Base-by-base conservation (phyloP, 2,329 filamentous ascomycete genomes). In the Penicillium sp. region DNA sequence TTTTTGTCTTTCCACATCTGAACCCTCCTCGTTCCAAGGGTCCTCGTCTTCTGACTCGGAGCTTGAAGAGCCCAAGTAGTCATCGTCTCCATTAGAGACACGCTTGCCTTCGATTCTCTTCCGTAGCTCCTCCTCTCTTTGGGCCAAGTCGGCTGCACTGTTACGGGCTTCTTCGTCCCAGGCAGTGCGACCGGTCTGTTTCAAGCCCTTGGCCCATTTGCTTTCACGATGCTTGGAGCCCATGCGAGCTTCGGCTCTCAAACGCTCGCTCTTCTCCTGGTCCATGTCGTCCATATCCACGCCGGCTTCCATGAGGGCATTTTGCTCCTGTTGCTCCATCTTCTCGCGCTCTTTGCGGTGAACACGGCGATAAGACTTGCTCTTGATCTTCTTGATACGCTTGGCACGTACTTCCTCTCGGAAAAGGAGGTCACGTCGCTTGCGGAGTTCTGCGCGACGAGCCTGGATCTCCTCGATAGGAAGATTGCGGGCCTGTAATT, bases 361-460 rank as follows among this genome's bases (percentile, higher is more conserved):
- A 15, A 97, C 89, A 45, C 93, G 88, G 55, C 93, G 90, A 73
- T 96, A 99, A 0, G 92, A 86, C 75, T 97, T 99, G 73, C 90
- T 95, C 82, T 99, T 99, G 79, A 99, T 99, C 81, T 97, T 97
- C 79, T 97, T 96, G 77, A 99, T 91, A 25, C 94, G 88, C 77
- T 93, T 95, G 8, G 92, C 86, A 56, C 92, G 89, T 43, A 92
- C 88, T 69, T 95, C 89, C 76, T 97, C 93, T 12, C 93, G 85
- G 67, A 95, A 96, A 63, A 93, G 83, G 8, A 96, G 78, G 68
- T 97, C 93, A 65, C 94, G 84, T 62, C 90, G 87, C 73, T 87
- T 87, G 13, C 94, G 87, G 56, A 93, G 83, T 69, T 93, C 86
- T 48, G 88, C 86, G 56, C 88, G 83, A 25, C 90, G 82, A 48